Evolutionary conservation across 768 basidiomycete species (phyloP), one percentile per base, ranked within the genome.

Genomic region (Amanita fuliginea): DNA sequence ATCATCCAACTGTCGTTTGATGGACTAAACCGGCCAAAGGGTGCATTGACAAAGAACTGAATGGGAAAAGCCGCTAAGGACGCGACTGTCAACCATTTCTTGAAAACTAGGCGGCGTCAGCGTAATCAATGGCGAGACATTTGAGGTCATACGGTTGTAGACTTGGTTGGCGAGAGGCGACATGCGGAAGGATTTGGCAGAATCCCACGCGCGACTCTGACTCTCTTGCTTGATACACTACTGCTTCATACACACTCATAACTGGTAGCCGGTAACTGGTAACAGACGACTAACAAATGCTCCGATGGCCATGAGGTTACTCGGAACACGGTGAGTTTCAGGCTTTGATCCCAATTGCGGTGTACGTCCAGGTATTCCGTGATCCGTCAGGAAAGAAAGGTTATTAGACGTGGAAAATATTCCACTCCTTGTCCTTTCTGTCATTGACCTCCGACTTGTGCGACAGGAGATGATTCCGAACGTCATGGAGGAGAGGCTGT

Each of bases 21-120:
- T 55, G 74, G 77, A 0, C 80, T 63, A 60, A 92, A 92, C 0
- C 86, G 75, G 8, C 91, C 91, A 61, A 90, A 90, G 0, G 86
- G 86, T 0, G 88, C 90, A 59, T 91, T 70, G 45, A 87, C 59
- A 45, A 79, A 33, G 54, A 84, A 71, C 8, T 63, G 55, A 0
- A 69, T 19, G 0, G 75, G 77, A 26, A 57, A 57, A 1, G 62
- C 22, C 8, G 69, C 9, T 1, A 68, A 40, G 2, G 73, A 72
- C 0, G 63, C 28, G 1, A 81, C 48, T 8, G 74, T 65, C 40
- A 76, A 74, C 60, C 71, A 71, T 60, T 74, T 76, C 43, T 74
- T 59, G 16, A 55, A 55, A 39, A 56, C 62, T 63, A 42, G n/a
- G 46, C 11, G 10, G 3, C 9, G n/a, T 40, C 21, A 37, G 42